Conservation (phyloP, 2,329 filamentous ascomycete genomes). For the Exophiala bonariae region DNA sequence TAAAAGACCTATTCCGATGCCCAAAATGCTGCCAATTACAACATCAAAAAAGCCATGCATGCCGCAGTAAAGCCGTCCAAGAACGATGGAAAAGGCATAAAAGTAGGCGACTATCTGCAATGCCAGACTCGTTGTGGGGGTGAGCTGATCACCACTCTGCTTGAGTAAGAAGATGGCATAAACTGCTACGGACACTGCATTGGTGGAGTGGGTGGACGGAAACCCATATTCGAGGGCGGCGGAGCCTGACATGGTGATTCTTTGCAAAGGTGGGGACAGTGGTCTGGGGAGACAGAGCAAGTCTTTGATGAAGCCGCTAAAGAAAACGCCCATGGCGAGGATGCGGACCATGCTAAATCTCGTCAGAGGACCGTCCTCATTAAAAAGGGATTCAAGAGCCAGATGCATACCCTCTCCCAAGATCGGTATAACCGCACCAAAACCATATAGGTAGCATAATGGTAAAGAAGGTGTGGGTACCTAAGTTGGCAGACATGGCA, state of each 20-base stretch:
- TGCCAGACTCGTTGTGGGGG: slow-evolving; percentile 57
- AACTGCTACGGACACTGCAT: slow-evolving; percentile 89
- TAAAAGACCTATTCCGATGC: slow-evolving; percentile 61
- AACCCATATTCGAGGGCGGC: slow-evolving; percentile 96
- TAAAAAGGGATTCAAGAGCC: slow-evolving; percentile 25
- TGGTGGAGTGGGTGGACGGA: slow-evolving; percentile 94
- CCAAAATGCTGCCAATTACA: slow-evolving; percentile 74
- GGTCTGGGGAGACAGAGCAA: slow-evolving; percentile 88
- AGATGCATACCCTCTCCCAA: slow-evolving; percentile 76
- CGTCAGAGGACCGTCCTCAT: slow-evolving; percentile 11
- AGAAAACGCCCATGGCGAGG: slow-evolving; percentile 75
- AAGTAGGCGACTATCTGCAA: slow-evolving; percentile 74
- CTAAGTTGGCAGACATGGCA: slow-evolving; percentile 91
- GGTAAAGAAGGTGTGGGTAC: slow-evolving; percentile 99
- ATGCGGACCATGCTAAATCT: slow-evolving; percentile 61
- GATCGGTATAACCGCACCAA: slow-evolving; percentile 85
- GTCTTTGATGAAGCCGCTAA: slow-evolving; percentile 93
- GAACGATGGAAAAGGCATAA: slow-evolving; percentile 84
- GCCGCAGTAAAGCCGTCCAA: slow-evolving; percentile 92
- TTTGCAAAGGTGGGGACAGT: slow-evolving; percentile 83
- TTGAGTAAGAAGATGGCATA: slow-evolving; percentile 75
- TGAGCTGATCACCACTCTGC: slow-evolving; percentile 43
- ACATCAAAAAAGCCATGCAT: slow-evolving; percentile 99
- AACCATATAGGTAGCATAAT: slow-evolving; percentile 89
- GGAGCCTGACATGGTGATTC: slow-evolving; percentile 97